Evolutionary conservation across 257 asterid species (phyloP).

Genomic region (Solanum etuberosum): DNA sequence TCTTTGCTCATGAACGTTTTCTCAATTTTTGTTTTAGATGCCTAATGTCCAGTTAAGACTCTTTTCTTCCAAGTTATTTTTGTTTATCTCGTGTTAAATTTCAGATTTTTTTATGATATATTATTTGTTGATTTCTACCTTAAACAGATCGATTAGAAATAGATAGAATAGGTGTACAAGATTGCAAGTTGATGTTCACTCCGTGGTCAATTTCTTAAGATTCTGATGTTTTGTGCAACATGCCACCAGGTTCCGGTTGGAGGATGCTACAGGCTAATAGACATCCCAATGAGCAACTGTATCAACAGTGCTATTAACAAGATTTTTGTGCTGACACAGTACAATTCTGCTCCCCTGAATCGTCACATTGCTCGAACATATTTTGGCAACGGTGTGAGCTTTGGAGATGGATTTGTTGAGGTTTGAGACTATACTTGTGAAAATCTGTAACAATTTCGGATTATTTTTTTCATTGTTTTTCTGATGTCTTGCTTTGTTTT

Average conservation of each 20-base stretch:
- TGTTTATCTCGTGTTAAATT: neutral
- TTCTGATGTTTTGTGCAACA: conserved; percentile 1
- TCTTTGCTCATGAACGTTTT: neutral
- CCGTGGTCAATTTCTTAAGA: neutral
- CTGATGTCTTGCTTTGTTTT: neutral
- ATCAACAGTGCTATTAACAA: conserved; percentile 88
- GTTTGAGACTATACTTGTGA: conserved; percentile 14
- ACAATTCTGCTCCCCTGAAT: conserved; percentile 88
- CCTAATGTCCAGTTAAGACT: neutral
- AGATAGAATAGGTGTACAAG: neutral
- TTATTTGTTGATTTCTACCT: neutral
- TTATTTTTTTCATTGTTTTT: neutral
- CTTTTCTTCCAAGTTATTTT: neutral
- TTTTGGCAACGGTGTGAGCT: conserved; percentile 79
- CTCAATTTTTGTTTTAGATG: neutral
- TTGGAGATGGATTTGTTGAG: conserved; percentile 95
- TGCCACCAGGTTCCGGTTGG: conserved; percentile 77
- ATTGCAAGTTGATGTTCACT: neutral
- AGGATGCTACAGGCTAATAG: conserved; percentile 88
- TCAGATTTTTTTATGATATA: neutral
- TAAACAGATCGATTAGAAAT: neutral
- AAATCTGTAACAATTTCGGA: neutral
- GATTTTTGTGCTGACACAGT: conserved; percentile 90
- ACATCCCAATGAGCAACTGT: conserved; percentile 97
- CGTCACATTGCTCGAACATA: conserved; percentile 89